Conservation (phyloP, 2,329 filamentous ascomycete species). For the Arachnopeziza araneosa region DNA sequence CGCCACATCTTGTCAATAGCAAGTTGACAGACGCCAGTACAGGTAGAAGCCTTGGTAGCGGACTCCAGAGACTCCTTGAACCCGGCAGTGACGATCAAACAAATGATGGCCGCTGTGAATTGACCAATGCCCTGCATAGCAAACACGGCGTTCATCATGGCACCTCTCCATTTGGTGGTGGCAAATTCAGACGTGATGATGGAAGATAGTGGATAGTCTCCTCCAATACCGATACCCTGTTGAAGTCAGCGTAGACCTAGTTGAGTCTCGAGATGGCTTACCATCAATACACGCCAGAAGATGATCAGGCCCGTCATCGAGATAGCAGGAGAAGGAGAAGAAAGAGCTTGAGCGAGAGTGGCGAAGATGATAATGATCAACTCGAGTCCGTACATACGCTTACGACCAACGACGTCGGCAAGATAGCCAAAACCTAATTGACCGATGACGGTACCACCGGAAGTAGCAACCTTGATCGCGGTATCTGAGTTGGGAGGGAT, state of each 20-base stretch:
- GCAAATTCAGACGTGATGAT: slow-evolving; percentile 87
- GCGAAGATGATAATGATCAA: slow-evolving; percentile 76
- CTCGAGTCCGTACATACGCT: slow-evolving; percentile 74
- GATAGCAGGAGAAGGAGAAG: slow-evolving; percentile 57
- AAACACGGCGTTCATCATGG: slow-evolving; percentile 84
- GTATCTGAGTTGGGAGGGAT: slow-evolving; percentile 67
- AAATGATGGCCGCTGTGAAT: slow-evolving; percentile 67
- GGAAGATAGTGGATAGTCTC: slow-evolving; percentile 75
- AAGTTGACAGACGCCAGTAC: slow-evolving; percentile 57
- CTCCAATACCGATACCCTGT: slow-evolving; percentile 61
- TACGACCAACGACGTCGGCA: slow-evolving; percentile 72
- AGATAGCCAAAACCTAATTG: slow-evolving; percentile 75
- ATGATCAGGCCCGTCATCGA: slow-evolving; percentile 62
- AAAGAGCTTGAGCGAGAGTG: slow-evolving; percentile 65
- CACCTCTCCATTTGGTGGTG: slow-evolving; percentile 77
- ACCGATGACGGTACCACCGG: slow-evolving; percentile 75
- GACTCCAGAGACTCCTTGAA: slow-evolving; percentile 59
- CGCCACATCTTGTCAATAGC: slow-evolving; percentile 88
- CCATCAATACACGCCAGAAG: slow-evolving; percentile 78
- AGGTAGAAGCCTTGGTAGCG: slow-evolving; percentile 47
- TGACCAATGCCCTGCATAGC: slow-evolving; percentile 85
- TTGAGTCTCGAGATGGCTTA: slow-evolving; percentile 1
- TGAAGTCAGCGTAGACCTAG: slow-evolving; percentile 15
- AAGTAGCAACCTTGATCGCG: slow-evolving; percentile 81
- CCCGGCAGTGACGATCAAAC: slow-evolving; percentile 66